phyloP scores from a whole-genome alignment of 352 stramenopile genomes.

The Salisapilia sapeloensis region DNA sequence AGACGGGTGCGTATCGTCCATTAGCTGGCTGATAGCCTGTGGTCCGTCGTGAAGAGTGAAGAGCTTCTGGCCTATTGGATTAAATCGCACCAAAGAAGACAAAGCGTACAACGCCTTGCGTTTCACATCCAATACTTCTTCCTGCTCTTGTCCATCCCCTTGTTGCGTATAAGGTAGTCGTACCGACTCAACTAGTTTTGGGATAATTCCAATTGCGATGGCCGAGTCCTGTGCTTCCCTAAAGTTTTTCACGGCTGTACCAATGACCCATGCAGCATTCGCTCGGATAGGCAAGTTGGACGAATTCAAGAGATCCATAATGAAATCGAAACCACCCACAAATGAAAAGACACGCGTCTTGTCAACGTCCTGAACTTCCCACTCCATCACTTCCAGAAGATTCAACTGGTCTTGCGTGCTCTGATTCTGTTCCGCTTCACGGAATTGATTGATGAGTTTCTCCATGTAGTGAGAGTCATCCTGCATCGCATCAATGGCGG shows the following conservation, averaged over 20 bases:
- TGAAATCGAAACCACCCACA: slow-evolving; percentile 60
- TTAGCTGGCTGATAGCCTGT: slow-evolving; percentile 16
- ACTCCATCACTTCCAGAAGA: slow-evolving; percentile 57
- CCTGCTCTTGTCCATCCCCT: not conserved
- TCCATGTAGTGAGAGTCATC: slow-evolving; percentile 65
- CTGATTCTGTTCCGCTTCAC: slow-evolving; percentile 28
- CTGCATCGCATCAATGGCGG: slow-evolving; percentile 58
- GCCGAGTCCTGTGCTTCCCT: slow-evolving; percentile 66
- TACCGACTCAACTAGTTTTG: slow-evolving; percentile 42
- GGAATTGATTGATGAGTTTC: slow-evolving; percentile 54
- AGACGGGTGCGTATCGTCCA: slow-evolving; percentile 16
- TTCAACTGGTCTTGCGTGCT: slow-evolving; percentile 26
- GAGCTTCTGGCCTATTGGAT: slow-evolving; percentile 45
- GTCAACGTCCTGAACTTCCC: slow-evolving; percentile 78
- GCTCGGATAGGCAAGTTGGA: slow-evolving; percentile 42
- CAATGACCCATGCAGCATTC: slow-evolving; percentile 47
- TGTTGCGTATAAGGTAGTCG: slow-evolving; percentile 10
- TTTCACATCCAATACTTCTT: slow-evolving; percentile 44
- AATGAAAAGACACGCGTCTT: slow-evolving; percentile 80
- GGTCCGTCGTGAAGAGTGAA: slow-evolving; percentile 29
- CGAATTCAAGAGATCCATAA: slow-evolving; percentile 54
- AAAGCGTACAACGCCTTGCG: slow-evolving; percentile 74
- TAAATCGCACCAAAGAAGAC: slow-evolving; percentile 47
- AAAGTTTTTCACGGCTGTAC: slow-evolving; percentile 71
- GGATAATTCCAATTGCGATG: slow-evolving; percentile 54